phyloP scores from a whole-genome alignment of 2,329 filamentous ascomycete genomes.

The Aureobasidium namibiae region DNA sequence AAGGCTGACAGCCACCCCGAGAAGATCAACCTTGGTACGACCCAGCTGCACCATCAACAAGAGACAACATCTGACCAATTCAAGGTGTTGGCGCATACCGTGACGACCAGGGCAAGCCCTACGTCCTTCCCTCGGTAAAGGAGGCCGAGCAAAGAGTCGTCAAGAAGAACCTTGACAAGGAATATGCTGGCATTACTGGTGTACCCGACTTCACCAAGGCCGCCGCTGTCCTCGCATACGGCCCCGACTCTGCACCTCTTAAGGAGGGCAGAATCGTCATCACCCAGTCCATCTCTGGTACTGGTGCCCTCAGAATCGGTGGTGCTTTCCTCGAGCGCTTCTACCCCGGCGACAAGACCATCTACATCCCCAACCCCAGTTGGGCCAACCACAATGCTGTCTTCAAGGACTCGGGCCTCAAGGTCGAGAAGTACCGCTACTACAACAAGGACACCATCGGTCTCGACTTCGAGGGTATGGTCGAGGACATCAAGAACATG shows the following conservation, averaged over 20 bases:
- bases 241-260: slow-evolving; percentile 67
- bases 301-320: slow-evolving; percentile 88
- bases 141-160: slow-evolving; percentile 83
- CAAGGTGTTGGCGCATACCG: slow-evolving; percentile 95
- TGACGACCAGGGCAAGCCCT: slow-evolving; percentile 95
- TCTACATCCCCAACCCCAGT: slow-evolving; percentile 92
- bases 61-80: slow-evolving; percentile 1
- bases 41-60: not conserved
- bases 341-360: slow-evolving; percentile 85
- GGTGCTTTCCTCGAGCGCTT: slow-evolving; percentile 87
- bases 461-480: slow-evolving; percentile 90
- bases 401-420: slow-evolving; percentile 85
- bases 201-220: slow-evolving; percentile 89
- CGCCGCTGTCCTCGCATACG: slow-evolving; percentile 85
- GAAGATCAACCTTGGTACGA: slow-evolving; percentile 92
- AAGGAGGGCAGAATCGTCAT: slow-evolving; percentile 71
- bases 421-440: slow-evolving; percentile 94
- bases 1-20: slow-evolving; percentile 88
- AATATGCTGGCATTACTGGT: slow-evolving; percentile 96
- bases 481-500: slow-evolving; percentile 82
- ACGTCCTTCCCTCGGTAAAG: slow-evolving; percentile 88
- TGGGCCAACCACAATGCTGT: slow-evolving; percentile 98
- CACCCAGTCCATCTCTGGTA: slow-evolving; percentile 97
- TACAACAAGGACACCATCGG: slow-evolving; percentile 99
- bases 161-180: slow-evolving; percentile 75